Conservation (phyloP, 23 red algal genomes). For the Gracilaria gracilis region DNA sequence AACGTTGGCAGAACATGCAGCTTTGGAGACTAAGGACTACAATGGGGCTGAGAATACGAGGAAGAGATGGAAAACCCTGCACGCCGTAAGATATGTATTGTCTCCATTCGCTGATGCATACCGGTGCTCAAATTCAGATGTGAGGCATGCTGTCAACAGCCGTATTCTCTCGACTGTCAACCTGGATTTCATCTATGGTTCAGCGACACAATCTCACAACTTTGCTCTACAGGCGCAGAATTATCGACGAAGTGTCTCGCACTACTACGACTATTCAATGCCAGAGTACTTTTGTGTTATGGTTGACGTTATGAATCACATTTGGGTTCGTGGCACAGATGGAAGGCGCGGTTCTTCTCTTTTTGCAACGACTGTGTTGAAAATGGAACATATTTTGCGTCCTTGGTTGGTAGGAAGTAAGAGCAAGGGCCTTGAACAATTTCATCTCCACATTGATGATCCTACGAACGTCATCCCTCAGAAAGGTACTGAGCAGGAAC, state of each 20-base stretch:
- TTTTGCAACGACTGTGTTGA: background rate
- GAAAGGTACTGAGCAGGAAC: slow-evolving; percentile 7
- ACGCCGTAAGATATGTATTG: background rate
- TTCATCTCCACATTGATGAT: slow-evolving; percentile 38
- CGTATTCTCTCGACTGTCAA: too few relatives aligned
- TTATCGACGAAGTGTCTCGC: too few relatives aligned
- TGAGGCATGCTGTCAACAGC: slow-evolving; percentile 5
- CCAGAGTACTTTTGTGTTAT: background rate
- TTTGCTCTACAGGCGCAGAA: too few relatives aligned
- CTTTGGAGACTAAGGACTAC: background rate
- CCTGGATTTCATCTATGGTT: too few relatives aligned
- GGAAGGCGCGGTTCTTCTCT: slow-evolving; percentile 2
- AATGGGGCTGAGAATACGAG: slow-evolving; percentile 1
- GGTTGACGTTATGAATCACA: slow-evolving; percentile 37
- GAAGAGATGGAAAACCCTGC: slow-evolving; percentile 28
- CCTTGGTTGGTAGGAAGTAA: slow-evolving; percentile 3
- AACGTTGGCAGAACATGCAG: slow-evolving; percentile 1
- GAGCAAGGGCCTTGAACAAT: background rate
- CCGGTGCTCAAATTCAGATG: background rate
- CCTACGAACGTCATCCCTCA: background rate
- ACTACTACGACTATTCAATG: too few relatives aligned
- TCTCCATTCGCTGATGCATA: slow-evolving; percentile 43
- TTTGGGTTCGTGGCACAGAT: slow-evolving; percentile 14
- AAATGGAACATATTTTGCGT: slow-evolving; percentile 20
- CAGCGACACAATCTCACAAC: background rate